A percentile compares a stretch with the other conserved stretches of the same genome.
These are phyloP conservation scores for Kodamaea sagamina DNA, from an alignment of 805 yeast genomes.

Conservation along the genomic window DNA sequence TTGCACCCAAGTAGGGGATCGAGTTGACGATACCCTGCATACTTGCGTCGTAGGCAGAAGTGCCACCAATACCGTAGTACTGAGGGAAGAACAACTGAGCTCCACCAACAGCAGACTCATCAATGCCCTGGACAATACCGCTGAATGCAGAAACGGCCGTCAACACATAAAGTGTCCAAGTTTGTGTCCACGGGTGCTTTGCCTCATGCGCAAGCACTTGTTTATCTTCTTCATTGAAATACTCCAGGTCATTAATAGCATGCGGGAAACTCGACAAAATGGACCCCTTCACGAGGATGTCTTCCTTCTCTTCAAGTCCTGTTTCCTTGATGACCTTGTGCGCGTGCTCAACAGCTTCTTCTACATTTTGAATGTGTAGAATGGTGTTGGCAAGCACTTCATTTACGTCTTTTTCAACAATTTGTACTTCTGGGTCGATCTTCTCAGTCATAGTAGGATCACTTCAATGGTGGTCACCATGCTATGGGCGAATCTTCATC, in stretches of 20 bases:
- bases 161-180: conserved; percentile 7
- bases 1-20: conserved; percentile 17
- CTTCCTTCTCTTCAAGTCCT: background rate
- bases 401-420: no score
- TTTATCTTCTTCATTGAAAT: background rate
- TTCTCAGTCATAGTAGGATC: no score
- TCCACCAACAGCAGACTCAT: conserved; percentile 22
- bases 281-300: conserved; percentile 6
- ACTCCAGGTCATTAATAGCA: background rate
- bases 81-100: conserved; percentile 16
- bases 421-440: no score
- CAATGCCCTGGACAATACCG: conserved; percentile 16
- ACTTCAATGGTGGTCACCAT: no score
- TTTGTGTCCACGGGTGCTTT: background rate
- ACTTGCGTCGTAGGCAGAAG: conserved; percentile 16
- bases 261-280: conserved; percentile 6
- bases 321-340: background rate
- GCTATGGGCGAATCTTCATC: no score
- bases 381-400: no score
- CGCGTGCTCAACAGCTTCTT: conserved; percentile 5
- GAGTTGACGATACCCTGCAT: conserved; percentile 17
- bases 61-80: conserved; percentile 15
- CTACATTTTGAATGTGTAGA: no score
- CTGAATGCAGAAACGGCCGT: conserved; percentile 11
- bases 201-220: background rate